These are phyloP conservation scores for Firmiana major DNA, from an alignment of 345 rosid species.

Conservation along the genomic window DNA sequence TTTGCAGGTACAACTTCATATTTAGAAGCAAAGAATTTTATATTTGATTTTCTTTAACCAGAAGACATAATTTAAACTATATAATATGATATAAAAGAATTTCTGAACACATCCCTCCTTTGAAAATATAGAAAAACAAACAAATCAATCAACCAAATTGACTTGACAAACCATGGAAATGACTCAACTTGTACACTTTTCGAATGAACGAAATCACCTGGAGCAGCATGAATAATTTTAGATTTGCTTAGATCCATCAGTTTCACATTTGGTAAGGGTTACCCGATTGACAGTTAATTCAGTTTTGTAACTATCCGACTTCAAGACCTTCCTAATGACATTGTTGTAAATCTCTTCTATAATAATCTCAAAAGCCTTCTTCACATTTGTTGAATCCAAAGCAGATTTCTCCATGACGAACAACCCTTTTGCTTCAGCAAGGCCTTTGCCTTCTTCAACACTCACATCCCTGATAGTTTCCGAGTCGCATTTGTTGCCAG, in stretches of 20 bases:
- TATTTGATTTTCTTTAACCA: slow-evolving; percentile 2
- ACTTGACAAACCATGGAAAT: slow-evolving; percentile 19
- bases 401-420: slow-evolving; percentile 95
- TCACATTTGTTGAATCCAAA: slow-evolving; percentile 67
- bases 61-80: slow-evolving; percentile 8
- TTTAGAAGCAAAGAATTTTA: neutral
- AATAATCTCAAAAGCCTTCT: slow-evolving; percentile 72
- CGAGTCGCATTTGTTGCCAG: slow-evolving; percentile 84
- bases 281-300: slow-evolving; percentile 70
- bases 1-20: neutral
- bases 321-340: slow-evolving; percentile 63
- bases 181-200: too few species aligned
- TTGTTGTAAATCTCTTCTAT: slow-evolving; percentile 67
- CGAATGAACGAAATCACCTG: slow-evolving; percentile 35
- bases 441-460: slow-evolving; percentile 67
- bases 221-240: slow-evolving; percentile 58
- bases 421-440: slow-evolving; percentile 74
- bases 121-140: slow-evolving; percentile 14
- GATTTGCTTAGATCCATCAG: slow-evolving; percentile 40
- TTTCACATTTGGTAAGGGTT: slow-evolving; percentile 48
- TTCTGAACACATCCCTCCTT: slow-evolving; percentile 4
- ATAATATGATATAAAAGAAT: slow-evolving; percentile 20
- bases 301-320: slow-evolving; percentile 70
- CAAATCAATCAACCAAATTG: slow-evolving; percentile 18
- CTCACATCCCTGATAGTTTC: slow-evolving; percentile 71